These are phyloP conservation scores for Backusella parvicylindrica DNA, from an alignment of 192 early-diverging fungal species.

Conservation along the genomic window DNA sequence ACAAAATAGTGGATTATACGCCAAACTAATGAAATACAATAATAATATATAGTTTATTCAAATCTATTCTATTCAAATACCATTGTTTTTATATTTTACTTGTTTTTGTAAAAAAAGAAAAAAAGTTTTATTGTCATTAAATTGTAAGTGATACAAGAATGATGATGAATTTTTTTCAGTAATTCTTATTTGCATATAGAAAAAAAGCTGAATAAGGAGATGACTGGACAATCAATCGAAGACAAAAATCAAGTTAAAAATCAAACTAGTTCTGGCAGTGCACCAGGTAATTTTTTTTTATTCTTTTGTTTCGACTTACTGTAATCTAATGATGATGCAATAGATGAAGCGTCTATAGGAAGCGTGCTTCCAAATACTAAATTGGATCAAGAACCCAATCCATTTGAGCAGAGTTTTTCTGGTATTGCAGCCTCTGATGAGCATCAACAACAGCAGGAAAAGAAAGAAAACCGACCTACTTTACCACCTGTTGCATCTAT, in stretches of 20 bases:
- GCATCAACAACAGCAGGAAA: background rate
- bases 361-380: background rate
- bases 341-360: background rate
- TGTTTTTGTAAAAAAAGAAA: background rate
- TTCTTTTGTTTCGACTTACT: background rate
- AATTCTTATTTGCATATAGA: conserved; percentile 4
- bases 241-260: background rate
- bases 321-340: background rate
- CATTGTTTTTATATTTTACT: background rate
- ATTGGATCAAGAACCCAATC: background rate
- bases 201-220: background rate
- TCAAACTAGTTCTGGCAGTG: background rate
- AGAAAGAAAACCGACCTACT: background rate
- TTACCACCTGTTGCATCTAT: background rate
- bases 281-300: background rate
- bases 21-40: background rate
- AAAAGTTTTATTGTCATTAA: background rate
- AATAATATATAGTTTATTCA: background rate
- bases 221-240: conserved; percentile 1
- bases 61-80: background rate
- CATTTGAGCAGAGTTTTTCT: conserved; percentile 9
- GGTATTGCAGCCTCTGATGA: background rate
- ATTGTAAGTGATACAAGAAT: background rate
- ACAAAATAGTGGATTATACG: background rate
- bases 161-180: background rate